Conservation (phyloP, 495 filamentous ascomycete genomes). For the Aspergillus campestris region DNA sequence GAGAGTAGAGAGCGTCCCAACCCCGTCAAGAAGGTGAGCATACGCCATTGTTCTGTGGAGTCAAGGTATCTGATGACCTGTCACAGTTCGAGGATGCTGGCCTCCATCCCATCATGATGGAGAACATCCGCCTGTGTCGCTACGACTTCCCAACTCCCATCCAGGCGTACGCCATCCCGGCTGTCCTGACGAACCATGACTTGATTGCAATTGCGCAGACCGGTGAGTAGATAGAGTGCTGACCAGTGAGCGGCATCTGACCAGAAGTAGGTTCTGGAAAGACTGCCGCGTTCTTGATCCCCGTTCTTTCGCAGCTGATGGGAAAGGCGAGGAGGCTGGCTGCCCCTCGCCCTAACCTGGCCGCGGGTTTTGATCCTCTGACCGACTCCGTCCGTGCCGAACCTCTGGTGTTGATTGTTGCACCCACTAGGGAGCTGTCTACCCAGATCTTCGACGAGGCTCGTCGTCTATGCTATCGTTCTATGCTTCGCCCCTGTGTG, state of each 20-base stretch:
- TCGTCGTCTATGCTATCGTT: conserved; percentile 83
- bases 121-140: conserved; percentile 64
- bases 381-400: conserved; percentile 55
- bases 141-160: conserved; percentile 72
- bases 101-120: conserved; percentile 72
- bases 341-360: conserved; percentile 60
- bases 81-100: conserved; percentile 64
- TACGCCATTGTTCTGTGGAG: conserved; percentile 26
- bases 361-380: conserved; percentile 31
- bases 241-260: neutral
- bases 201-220: conserved; percentile 86
- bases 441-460: conserved; percentile 93
- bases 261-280: conserved; percentile 73
- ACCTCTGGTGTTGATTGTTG: conserved; percentile 79
- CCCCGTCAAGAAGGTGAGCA: conserved; percentile 28
- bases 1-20: conserved; percentile 20
- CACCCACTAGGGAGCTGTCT: conserved; percentile 79
- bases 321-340: conserved; percentile 82
- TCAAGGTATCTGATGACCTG: conserved; percentile 1
- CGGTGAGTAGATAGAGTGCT: conserved; percentile 46
- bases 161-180: conserved; percentile 74
- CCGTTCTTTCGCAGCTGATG: conserved; percentile 83
- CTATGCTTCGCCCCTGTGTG: conserved; percentile 89
- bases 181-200: conserved; percentile 63
- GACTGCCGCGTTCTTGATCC: conserved; percentile 86